A percentile compares a stretch with the other conserved stretches of the same genome.
phyloP scores from a whole-genome alignment of 148 eudicot species.

The Vaccinium vitisidaea region DNA sequence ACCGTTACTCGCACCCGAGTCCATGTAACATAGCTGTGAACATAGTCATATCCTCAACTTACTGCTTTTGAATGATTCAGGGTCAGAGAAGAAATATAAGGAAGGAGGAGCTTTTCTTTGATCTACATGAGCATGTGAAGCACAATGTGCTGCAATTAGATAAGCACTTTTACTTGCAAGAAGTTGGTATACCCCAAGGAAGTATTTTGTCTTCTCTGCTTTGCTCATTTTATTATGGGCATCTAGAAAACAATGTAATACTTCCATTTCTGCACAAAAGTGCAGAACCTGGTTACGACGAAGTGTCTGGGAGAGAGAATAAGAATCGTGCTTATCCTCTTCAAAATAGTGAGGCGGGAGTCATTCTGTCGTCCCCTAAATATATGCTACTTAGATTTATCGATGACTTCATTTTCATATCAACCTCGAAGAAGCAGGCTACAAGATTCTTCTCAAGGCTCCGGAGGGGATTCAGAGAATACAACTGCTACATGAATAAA shows the following conservation, averaged over 20 bases:
- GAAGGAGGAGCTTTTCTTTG: slow-evolving; percentile 39
- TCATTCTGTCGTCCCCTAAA: slow-evolving; percentile 23
- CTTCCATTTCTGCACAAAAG: slow-evolving; percentile 56
- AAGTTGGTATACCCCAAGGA: slow-evolving; percentile 94
- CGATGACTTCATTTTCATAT: slow-evolving; percentile 80
- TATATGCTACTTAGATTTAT: slow-evolving; percentile 66
- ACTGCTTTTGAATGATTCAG: slow-evolving; percentile 38
- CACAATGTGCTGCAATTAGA: slow-evolving; percentile 56
- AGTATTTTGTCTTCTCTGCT: slow-evolving; percentile 76
- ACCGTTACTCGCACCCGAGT: no score
- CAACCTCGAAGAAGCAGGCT: slow-evolving; percentile 79
- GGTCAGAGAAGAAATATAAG: slow-evolving; percentile 44
- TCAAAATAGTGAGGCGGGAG: slow-evolving; percentile 13
- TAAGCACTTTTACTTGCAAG: slow-evolving; percentile 57
- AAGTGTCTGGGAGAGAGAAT: slow-evolving; percentile 16
- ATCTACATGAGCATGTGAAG: slow-evolving; percentile 69
- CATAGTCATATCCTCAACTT: background rate
- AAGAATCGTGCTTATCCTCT: slow-evolving; percentile 11
- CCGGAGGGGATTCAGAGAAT: slow-evolving; percentile 62
- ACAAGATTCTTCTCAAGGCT: slow-evolving; percentile 53
- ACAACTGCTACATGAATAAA: slow-evolving; percentile 85
- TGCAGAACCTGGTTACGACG: slow-evolving; percentile 18
- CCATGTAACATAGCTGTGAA: background rate
- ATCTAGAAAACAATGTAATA: slow-evolving; percentile 56
- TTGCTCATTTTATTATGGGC: slow-evolving; percentile 82